Conservation (phyloP, 108 stramenopile genomes). For the Tribonema minus region DNA sequence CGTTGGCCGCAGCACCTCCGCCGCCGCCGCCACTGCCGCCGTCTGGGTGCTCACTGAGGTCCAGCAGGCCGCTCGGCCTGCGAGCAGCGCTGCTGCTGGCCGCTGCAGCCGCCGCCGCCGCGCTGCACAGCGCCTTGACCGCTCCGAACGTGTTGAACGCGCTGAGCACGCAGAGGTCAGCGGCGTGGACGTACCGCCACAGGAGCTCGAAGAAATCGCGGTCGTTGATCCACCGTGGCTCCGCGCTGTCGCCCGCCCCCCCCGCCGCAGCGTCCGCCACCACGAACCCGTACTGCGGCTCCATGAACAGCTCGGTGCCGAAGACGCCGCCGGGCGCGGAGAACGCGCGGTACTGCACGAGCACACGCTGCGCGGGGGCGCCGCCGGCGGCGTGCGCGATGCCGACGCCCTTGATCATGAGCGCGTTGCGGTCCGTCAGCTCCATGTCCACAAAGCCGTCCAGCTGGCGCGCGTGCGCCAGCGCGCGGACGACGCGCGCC, state of each 20-base stretch:
- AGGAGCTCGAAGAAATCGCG: conserved; percentile 10
- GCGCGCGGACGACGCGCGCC: not conserved
- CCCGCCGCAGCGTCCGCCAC: not conserved
- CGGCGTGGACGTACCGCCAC: conserved; percentile 16
- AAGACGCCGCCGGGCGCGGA: not conserved
- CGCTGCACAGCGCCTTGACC: not conserved
- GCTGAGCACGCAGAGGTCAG: conserved; percentile 15
- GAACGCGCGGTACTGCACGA: conserved; percentile 37
- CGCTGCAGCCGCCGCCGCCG: not conserved
- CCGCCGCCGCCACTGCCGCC: no score
- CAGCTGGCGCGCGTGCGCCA: conserved; percentile 5
- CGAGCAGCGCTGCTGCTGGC: not conserved
- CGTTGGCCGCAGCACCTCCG: not conserved
- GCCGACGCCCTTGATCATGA: conserved; percentile 27
- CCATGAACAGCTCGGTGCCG: conserved; percentile 28
- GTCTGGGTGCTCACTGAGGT: no score
- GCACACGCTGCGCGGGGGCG: not conserved
- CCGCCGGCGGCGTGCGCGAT: not conserved
- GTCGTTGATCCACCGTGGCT: not conserved
- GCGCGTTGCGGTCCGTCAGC: not conserved
- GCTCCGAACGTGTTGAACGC: conserved; percentile 11
- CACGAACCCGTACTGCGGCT: conserved; percentile 26
- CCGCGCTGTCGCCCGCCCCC: not conserved
- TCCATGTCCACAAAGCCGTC: conserved; percentile 25
- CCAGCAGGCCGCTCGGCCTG: no score